A percentile compares a stretch with the other conserved stretches of the same genome.
phyloP scores from a whole-genome alignment of 1,284 basidiomycete species.

The Coniferiporia weirii region DNA sequence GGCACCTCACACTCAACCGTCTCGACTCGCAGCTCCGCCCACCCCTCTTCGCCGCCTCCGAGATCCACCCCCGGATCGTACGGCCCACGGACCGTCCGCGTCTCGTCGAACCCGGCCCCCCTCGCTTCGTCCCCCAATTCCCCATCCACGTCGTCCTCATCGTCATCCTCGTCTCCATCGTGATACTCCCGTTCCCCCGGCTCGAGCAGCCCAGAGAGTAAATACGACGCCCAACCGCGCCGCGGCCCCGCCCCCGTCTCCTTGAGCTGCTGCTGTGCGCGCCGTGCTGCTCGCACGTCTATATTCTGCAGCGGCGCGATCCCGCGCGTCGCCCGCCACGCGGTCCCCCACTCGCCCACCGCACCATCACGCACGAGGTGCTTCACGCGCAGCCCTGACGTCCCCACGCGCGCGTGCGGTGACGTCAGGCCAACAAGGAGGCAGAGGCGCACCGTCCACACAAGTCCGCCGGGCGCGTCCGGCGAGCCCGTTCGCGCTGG shows the following conservation, averaged over 20 bases:
- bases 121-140: conserved; percentile 4
- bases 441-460: conserved; percentile 81
- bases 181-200: conserved; percentile 46
- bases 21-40: conserved; percentile 64
- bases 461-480: conserved; percentile 55
- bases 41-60: conserved; percentile 55
- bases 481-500: not conserved
- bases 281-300: conserved; percentile 9
- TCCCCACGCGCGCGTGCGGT: conserved; percentile 37
- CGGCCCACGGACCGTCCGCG: conserved; percentile 34
- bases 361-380: conserved; percentile 52
- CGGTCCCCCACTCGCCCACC: conserved; percentile 60
- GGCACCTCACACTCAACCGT: conserved; percentile 90
- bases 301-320: conserved; percentile 54
- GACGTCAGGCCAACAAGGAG: conserved; percentile 70
- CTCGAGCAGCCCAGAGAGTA: conserved; percentile 50
- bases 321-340: conserved; percentile 52
- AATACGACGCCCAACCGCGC: conserved; percentile 48
- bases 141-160: conserved; percentile 22
- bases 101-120: conserved; percentile 37
- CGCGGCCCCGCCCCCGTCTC: conserved; percentile 19
- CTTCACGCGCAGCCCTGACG: conserved; percentile 49
- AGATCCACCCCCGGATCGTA: conserved; percentile 45
- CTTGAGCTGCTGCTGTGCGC: conserved; percentile 16
- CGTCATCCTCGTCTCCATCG: conserved; percentile 45